These are phyloP conservation scores for Verticillium isaacii DNA, from an alignment of 2,329 filamentous ascomycete species.

Conservation along the genomic window DNA sequence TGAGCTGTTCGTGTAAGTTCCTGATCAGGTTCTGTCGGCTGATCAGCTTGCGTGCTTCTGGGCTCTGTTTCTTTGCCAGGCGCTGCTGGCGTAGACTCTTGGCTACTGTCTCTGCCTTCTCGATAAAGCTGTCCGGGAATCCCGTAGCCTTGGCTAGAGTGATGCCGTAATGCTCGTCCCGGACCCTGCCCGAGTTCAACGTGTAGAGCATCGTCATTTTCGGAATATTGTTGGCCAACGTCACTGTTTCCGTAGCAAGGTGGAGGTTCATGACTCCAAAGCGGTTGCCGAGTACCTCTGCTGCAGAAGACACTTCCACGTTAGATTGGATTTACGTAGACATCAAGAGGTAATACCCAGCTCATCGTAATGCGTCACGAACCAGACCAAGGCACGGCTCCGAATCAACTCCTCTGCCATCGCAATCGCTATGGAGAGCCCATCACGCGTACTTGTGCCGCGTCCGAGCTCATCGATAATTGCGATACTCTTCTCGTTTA, in stretches of 20 bases:
- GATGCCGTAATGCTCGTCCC: constrained; percentile 78
- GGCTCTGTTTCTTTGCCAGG: constrained; percentile 53
- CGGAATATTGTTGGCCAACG: constrained; percentile 40
- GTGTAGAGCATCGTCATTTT: constrained; percentile 87
- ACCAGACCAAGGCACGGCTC: constrained; percentile 78
- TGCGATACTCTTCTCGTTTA: constrained; percentile 69
- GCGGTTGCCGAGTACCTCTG: constrained; percentile 67
- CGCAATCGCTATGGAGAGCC: constrained; percentile 81
- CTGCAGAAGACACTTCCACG: constrained; percentile 23
- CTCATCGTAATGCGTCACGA: constrained; percentile 88
- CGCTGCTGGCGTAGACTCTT: constrained; percentile 53
- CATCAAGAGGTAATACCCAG: constrained; percentile 39
- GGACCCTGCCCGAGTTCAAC: constrained; percentile 65
- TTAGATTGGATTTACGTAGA: constrained; percentile 3
- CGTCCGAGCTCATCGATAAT: constrained; percentile 91
- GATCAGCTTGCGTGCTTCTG: constrained; percentile 52
- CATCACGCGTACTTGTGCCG: constrained; percentile 84
- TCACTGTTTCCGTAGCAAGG: constrained; percentile 63
- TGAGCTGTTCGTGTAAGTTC: constrained; percentile 65
- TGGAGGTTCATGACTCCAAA: constrained; percentile 80
- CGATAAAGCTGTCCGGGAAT: constrained; percentile 63
- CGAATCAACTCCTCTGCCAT: constrained; percentile 85
- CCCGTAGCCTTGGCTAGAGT: constrained; percentile 70
- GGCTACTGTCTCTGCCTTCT: constrained; percentile 63
- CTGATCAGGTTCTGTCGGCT: constrained; percentile 70